A percentile compares a stretch with the other conserved stretches of the same genome.
phyloP scores from a whole-genome alignment of 1,284 basidiomycete species.

The Tausonia pullulans region DNA sequence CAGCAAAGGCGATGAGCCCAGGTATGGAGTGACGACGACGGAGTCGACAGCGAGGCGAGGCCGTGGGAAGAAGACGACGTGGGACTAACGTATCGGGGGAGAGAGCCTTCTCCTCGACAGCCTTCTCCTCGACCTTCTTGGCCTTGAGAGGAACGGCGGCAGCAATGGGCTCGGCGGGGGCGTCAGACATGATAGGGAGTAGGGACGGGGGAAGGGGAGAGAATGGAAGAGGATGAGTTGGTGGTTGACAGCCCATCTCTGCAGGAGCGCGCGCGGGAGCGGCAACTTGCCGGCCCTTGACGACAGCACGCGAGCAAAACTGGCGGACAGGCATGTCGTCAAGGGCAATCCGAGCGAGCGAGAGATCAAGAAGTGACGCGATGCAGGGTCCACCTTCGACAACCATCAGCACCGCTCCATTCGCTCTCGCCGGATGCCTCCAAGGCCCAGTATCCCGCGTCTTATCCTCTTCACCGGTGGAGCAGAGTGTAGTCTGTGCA shows the following conservation, averaged over 20 bases:
- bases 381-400: neutral
- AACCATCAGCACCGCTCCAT: neutral
- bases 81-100: constrained; percentile 13
- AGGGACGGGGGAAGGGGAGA: neutral
- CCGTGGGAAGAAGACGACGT: neutral
- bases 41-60: neutral
- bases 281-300: neutral
- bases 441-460: neutral
- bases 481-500: constrained; percentile 12
- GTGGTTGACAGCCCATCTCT: neutral
- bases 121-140: constrained; percentile 8
- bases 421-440: neutral
- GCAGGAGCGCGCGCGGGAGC: too few relatives aligned
- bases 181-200: neutral
- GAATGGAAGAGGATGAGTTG: neutral
- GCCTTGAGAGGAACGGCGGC: constrained; percentile 9
- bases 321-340: constrained; percentile 50
- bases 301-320: neutral
- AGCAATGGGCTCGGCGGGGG: neutral
- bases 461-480: constrained; percentile 8
- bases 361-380: neutral
- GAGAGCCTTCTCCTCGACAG: constrained; percentile 14
- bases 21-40: neutral
- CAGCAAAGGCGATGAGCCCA: neutral
- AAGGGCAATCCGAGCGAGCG: constrained; percentile 41